phyloP scores from a whole-genome alignment of 176 grass and related monocot species.

The Neostapfia colusana region DNA sequence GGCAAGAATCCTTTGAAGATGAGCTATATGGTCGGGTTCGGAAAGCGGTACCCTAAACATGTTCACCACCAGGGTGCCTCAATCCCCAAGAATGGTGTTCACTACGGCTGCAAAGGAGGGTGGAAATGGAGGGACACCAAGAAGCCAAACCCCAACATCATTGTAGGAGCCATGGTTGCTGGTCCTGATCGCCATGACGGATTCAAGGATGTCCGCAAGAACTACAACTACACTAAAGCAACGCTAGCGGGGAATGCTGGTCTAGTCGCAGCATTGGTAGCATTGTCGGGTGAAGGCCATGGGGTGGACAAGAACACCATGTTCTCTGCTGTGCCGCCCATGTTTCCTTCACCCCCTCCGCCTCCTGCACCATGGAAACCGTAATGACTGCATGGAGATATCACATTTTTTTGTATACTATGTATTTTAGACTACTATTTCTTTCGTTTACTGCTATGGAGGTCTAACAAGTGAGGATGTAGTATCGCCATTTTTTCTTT shows the following conservation, averaged over 20 bases:
- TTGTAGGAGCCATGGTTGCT: slow-evolving; percentile 80
- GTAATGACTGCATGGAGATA: slow-evolving; percentile 12
- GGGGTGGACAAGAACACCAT: slow-evolving; percentile 91
- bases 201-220: slow-evolving; percentile 70
- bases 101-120: slow-evolving; percentile 76
- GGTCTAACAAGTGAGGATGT: slow-evolving; percentile 44
- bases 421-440: not conserved
- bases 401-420: slow-evolving; percentile 26
- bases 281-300: slow-evolving; percentile 63
- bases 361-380: slow-evolving; percentile 91
- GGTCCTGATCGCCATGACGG: slow-evolving; percentile 77
- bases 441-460: slow-evolving; percentile 10
- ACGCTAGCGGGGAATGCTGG: slow-evolving; percentile 87
- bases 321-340: slow-evolving; percentile 83
- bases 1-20: slow-evolving; percentile 93
- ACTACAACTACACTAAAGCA: slow-evolving; percentile 90
- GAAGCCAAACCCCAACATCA: slow-evolving; percentile 76
- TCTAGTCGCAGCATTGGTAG: slow-evolving; percentile 75
- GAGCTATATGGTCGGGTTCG: slow-evolving; percentile 84
- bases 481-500: not conserved
- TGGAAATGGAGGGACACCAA: slow-evolving; percentile 88
- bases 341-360: slow-evolving; percentile 81
- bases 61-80: slow-evolving; percentile 93
- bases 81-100: slow-evolving; percentile 79
- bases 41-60: slow-evolving; percentile 68